phyloP scores from a whole-genome alignment of 2,329 filamentous ascomycete genomes.

The Curvularia verruculosa region DNA sequence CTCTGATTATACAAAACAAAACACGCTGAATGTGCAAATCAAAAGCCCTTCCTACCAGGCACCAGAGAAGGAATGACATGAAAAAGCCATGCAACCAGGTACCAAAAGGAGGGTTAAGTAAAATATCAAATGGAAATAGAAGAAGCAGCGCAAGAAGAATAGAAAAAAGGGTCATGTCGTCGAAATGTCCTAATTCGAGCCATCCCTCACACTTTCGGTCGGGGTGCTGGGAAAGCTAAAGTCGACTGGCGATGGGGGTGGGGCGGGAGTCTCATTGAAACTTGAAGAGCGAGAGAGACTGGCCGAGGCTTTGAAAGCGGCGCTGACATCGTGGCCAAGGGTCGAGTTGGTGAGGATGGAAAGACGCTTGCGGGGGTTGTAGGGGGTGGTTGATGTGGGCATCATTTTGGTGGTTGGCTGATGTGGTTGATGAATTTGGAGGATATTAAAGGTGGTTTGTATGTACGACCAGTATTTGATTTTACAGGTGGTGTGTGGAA shows the following conservation, averaged over 20 bases:
- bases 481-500: constrained; percentile 8
- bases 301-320: constrained; percentile 48
- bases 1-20: background rate
- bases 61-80: background rate
- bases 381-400: constrained; percentile 26
- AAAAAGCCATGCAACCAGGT: background rate
- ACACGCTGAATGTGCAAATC: background rate
- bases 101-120: background rate
- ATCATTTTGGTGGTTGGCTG: constrained; percentile 33
- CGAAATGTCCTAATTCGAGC: constrained; percentile 2
- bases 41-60: too few relatives aligned
- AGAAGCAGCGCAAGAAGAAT: background rate
- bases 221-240: constrained; percentile 48
- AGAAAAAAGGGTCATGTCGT: background rate
- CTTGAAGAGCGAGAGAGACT: constrained; percentile 35
- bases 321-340: constrained; percentile 50
- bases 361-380: constrained; percentile 50
- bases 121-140: background rate
- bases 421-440: constrained; percentile 1
- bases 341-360: constrained; percentile 51
- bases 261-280: constrained; percentile 49
- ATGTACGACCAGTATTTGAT: background rate
- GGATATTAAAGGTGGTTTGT: background rate
- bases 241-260: constrained; percentile 50
- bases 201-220: constrained; percentile 16